phyloP scores from a whole-genome alignment of 805 yeast genomes.

The Lachancea sp. region DNA sequence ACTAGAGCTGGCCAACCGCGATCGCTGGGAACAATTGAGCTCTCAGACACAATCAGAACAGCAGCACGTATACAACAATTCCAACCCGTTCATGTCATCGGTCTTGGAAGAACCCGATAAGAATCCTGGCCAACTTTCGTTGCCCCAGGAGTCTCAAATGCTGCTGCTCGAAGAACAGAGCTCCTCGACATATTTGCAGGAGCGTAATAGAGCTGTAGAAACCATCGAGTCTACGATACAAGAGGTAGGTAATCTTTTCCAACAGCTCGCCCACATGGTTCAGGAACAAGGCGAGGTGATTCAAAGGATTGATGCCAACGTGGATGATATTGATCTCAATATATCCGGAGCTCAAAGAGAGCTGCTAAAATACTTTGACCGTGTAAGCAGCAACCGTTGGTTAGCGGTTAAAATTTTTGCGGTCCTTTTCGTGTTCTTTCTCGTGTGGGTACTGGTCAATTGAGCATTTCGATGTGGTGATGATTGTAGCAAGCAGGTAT shows the following conservation, averaged over 20 bases:
- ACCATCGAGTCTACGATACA: constrained; percentile 95
- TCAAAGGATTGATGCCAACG: constrained; percentile 90
- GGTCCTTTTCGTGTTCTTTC: constrained; percentile 66
- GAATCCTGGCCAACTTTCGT: constrained; percentile 37
- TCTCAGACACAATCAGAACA: constrained; percentile 13
- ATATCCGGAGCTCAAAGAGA: constrained; percentile 94
- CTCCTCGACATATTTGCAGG: constrained; percentile 62
- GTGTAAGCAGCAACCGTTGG: constrained; percentile 88
- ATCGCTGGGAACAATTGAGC: constrained; percentile 79
- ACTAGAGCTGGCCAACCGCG: constrained; percentile 71
- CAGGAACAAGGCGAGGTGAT: constrained; percentile 95
- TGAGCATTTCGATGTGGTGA: constrained; percentile 20
- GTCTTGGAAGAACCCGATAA: constrained; percentile 20
- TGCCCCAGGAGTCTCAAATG: constrained; percentile 84
- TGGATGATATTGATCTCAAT: constrained; percentile 85
- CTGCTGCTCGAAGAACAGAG: constrained; percentile 81
- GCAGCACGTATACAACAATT: constrained; percentile 25
- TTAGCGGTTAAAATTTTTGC: constrained; percentile 85
- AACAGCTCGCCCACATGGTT: constrained; percentile 94
- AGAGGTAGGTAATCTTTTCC: constrained; percentile 91
- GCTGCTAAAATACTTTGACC: constrained; percentile 79
- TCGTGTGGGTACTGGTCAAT: constrained; percentile 74
- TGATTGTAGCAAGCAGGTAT: not conserved
- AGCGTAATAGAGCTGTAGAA: constrained; percentile 85
- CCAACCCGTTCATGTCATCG: constrained; percentile 38